phyloP scores from a whole-genome alignment of 1,284 basidiomycete species.

The Polyporus tsugae region DNA sequence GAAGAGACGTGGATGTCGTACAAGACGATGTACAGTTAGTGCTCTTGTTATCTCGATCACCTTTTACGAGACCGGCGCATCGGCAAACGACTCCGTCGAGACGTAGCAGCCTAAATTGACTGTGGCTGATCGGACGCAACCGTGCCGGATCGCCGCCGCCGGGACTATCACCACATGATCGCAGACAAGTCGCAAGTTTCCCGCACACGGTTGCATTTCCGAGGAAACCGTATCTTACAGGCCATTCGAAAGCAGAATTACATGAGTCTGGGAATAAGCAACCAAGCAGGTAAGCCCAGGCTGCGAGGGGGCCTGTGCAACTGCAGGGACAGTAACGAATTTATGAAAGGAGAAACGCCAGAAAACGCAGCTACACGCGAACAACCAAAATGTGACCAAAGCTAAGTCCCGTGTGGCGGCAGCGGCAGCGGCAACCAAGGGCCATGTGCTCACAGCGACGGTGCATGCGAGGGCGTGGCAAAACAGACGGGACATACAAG shows the following conservation, averaged over 20 bases:
- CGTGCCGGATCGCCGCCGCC: not conserved
- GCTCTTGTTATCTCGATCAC: not conserved
- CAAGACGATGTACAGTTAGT: not conserved
- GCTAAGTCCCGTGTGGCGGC: slow-evolving; percentile 25
- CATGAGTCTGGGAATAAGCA: slow-evolving; percentile 26
- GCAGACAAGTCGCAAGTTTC: slow-evolving; percentile 2
- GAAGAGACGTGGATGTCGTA: not conserved
- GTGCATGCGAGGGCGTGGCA: slow-evolving; percentile 24
- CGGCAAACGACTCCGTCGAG: no score
- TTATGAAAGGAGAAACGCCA: slow-evolving; percentile 31
- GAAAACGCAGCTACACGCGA: slow-evolving; percentile 25
- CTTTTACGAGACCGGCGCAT: not conserved
- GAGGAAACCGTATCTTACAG: slow-evolving; percentile 24
- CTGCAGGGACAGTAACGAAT: slow-evolving; percentile 28
- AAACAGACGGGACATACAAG: slow-evolving; percentile 37
- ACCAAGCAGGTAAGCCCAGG: slow-evolving; percentile 12
- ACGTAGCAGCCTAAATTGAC: not conserved
- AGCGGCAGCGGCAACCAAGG: slow-evolving; percentile 26
- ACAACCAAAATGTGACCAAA: slow-evolving; percentile 25
- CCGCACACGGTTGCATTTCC: slow-evolving; percentile 13
- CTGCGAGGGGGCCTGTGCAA: slow-evolving; percentile 27
- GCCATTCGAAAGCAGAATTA: slow-evolving; percentile 26
- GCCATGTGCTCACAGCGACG: slow-evolving; percentile 31
- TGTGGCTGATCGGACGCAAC: not conserved
- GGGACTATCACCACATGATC: slow-evolving; percentile 22